These are phyloP conservation scores for Xylaria sp. DNA, from an alignment of 2,329 filamentous ascomycete species.

Conservation along the genomic window DNA sequence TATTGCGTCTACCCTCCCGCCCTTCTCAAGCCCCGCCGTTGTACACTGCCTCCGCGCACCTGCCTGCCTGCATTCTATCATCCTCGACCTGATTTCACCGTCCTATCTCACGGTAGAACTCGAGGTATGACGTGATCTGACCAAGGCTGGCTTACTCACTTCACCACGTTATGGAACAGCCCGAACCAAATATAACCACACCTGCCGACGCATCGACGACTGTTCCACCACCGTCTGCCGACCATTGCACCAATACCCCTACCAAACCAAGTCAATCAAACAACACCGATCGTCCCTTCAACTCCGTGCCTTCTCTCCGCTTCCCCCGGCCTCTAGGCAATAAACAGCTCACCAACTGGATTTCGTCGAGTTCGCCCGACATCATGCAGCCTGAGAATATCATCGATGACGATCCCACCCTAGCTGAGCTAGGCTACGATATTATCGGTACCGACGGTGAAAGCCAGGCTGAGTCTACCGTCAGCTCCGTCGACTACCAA, in stretches of 20 bases:
- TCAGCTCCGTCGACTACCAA: constrained; percentile 52
- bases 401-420: constrained; percentile 52
- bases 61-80: constrained; percentile 28
- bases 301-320: constrained; percentile 53
- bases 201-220: constrained; percentile 32
- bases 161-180: constrained; percentile 57
- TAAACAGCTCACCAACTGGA: constrained; percentile 60
- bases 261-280: constrained; percentile 23
- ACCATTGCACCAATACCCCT: constrained; percentile 33
- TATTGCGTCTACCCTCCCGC: constrained; percentile 10
- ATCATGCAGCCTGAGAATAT: constrained; percentile 53
- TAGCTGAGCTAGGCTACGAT: constrained; percentile 61
- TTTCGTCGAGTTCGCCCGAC: constrained; percentile 59
- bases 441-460: constrained; percentile 58
- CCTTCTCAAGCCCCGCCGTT: constrained; percentile 10
- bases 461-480: constrained; percentile 54
- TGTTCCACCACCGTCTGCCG: constrained; percentile 30
- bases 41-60: not conserved
- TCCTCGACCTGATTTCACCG: constrained; percentile 33
- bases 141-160: constrained; percentile 39
- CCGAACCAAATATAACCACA: constrained; percentile 20
- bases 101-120: constrained; percentile 27
- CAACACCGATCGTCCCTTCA: constrained; percentile 29
- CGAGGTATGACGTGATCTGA: constrained; percentile 43
- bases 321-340: constrained; percentile 61